Conservation (phyloP, 306 rosid species). For the Quercus engelmannii region DNA sequence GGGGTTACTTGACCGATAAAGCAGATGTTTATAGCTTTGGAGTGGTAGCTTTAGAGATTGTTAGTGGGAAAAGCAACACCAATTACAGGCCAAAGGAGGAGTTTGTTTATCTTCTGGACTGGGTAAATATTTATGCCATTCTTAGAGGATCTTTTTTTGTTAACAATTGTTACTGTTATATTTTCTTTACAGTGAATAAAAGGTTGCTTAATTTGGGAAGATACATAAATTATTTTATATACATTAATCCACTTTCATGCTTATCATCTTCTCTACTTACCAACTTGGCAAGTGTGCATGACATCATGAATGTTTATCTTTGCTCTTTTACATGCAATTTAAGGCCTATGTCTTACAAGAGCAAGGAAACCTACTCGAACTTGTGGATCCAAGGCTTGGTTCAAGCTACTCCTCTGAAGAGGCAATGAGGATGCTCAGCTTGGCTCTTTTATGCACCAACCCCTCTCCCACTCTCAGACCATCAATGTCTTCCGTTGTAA, state of each 20-base stretch:
- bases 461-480: constrained; percentile 91
- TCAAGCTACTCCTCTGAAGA: constrained; percentile 52
- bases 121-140: no score
- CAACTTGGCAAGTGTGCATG: neutral
- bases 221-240: neutral
- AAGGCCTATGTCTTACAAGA: constrained; percentile 90
- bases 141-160: no score
- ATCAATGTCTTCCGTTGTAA: constrained; percentile 75
- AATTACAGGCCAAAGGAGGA: no score
- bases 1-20: no score
- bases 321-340: constrained; percentile 13
- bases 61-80: no score
- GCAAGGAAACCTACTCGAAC: constrained; percentile 81
- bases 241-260: neutral
- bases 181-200: neutral
- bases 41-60: no score
- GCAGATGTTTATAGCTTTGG: no score
- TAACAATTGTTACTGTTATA: no score
- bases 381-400: constrained; percentile 69
- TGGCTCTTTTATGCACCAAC: constrained; percentile 79
- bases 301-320: neutral
- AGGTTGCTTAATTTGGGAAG: neutral
- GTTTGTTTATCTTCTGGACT: no score
- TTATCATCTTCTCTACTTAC: neutral
- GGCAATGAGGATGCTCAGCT: constrained; percentile 65